Conservation (phyloP, 169 alveolate species). For the Plasmodium chabaudi region DNA sequence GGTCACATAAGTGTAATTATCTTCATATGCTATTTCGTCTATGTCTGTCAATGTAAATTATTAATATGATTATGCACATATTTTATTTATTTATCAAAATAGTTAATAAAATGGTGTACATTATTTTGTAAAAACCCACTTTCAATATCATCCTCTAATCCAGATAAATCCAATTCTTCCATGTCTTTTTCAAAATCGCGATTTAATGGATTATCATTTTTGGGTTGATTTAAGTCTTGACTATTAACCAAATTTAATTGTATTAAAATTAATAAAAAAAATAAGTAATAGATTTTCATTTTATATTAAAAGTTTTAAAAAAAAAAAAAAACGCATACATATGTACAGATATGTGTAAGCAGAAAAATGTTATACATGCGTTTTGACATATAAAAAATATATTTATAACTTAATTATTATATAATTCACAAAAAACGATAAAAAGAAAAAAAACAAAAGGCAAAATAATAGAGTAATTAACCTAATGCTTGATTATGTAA, state of each 20-base stretch:
- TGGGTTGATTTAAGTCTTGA: background rate
- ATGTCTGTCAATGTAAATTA: constrained; percentile 2
- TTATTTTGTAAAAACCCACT: background rate
- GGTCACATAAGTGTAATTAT: constrained; percentile 22
- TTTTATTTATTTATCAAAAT: background rate
- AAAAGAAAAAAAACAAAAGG: background rate
- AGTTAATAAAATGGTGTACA: too few relatives aligned
- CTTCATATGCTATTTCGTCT: constrained; percentile 37
- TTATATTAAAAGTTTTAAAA: background rate
- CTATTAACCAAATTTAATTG: background rate
- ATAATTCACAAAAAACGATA: constrained; percentile 3
- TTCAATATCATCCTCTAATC: constrained; percentile 58
- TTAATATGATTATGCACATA: background rate
- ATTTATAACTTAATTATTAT: background rate
- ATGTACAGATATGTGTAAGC: background rate
- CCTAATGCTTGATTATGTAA: too few relatives aligned
- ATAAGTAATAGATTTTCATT: constrained; percentile 30
- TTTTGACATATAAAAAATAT: background rate
- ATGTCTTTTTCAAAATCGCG: constrained; percentile 66
- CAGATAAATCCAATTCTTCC: constrained; percentile 52
- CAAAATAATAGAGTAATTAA: background rate
- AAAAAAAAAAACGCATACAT: background rate
- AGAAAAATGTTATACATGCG: background rate
- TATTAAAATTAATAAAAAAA: constrained; percentile 5
- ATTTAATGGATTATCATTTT: background rate